Evolutionary conservation across 2,329 filamentous ascomycete species (phyloP).

Genomic region (Fusarium sororula): DNA sequence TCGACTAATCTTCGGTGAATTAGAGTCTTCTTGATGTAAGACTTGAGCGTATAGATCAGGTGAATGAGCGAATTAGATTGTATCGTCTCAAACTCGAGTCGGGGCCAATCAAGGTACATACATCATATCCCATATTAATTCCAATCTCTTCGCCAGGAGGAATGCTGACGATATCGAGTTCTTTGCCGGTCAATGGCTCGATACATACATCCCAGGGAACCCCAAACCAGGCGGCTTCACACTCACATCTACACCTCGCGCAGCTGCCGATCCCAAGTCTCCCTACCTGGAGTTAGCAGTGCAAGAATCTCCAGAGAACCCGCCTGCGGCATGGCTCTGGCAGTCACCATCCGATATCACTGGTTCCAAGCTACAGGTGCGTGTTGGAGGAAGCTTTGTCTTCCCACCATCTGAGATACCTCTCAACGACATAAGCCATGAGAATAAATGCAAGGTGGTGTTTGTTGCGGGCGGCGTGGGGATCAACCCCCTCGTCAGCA

Average conservation of each 20-base stretch:
- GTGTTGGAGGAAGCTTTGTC: slow-evolving; percentile 83
- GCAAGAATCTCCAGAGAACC: slow-evolving; percentile 75
- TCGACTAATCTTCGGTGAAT: not conserved
- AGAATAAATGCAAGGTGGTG: slow-evolving; percentile 55
- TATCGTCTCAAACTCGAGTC: slow-evolving; percentile 69
- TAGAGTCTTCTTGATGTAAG: slow-evolving; percentile 68
- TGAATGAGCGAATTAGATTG: slow-evolving; percentile 75
- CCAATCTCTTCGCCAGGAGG: not conserved
- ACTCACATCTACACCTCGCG: slow-evolving; percentile 78
- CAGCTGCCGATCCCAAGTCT: slow-evolving; percentile 51
- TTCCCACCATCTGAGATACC: slow-evolving; percentile 70
- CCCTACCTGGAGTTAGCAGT: slow-evolving; percentile 81
- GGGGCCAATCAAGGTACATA: slow-evolving; percentile 57
- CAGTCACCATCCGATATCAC: slow-evolving; percentile 63
- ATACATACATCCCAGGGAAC: slow-evolving; percentile 77
- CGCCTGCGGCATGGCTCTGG: slow-evolving; percentile 82
- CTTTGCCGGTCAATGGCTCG: slow-evolving; percentile 87
- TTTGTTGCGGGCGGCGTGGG: slow-evolving; percentile 85
- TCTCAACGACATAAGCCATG: slow-evolving; percentile 55
- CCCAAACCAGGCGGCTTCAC: slow-evolving; percentile 85
- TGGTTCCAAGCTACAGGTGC: slow-evolving; percentile 67
- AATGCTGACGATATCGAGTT: slow-evolving; percentile 60
- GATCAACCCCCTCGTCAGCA: slow-evolving; percentile 83
- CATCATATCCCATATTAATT: not conserved
- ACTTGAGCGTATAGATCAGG: slow-evolving; percentile 67